Base-by-base conservation (phyloP, 2,329 filamentous ascomycete genomes). In the Xylariaceae sp. region DNA sequence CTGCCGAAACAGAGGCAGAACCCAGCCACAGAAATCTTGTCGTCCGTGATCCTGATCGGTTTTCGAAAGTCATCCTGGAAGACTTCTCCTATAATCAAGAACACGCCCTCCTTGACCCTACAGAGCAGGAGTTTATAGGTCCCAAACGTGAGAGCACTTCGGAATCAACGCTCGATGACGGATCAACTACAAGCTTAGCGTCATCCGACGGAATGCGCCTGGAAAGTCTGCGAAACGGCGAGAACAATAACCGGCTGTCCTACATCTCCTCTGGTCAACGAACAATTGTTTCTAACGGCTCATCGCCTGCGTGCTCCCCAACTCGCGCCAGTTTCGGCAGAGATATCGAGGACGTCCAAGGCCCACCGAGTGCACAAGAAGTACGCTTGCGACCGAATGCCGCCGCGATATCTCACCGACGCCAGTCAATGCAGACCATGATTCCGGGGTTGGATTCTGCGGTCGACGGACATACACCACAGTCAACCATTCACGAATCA, bases 181-280 rank as follows among this genome's bases (percentile, higher is more conserved):
- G 65, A n/a, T 83, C 79, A 0, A 74, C 75, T 13, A 78, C 74
- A 45, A 80, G 77, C 54, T 56, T 77, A 36, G 63, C 74, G 22
- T 83, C 79, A 0, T 73, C 78, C 12, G 79, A 83, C 43, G 78
- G 75, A 13, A 69, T 69, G 22, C 76, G 78, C 38, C 64, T 83
- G 4, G 78, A 84, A 12, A 75, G 59, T 39, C 61, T 83, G 18
- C 68, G 78, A 8, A 75, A 81, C 34, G 58, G 54, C 19, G 44
- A 49, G 16, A 77, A 71, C 54, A 66, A 68, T 2, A 72, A 79
- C 47, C 72, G 80, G 4, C 66, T 79, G 4, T 83, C 80, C 0
- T 76, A 71, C 47, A 67, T 80, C 30, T 83, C 80, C 2, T 80
- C 77, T 4, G 75, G 76, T 6, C 78, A 82, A 54, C 69, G 76